phyloP scores from a whole-genome alignment of 257 asterid genomes.

The Thymus quinquecostatus region DNA sequence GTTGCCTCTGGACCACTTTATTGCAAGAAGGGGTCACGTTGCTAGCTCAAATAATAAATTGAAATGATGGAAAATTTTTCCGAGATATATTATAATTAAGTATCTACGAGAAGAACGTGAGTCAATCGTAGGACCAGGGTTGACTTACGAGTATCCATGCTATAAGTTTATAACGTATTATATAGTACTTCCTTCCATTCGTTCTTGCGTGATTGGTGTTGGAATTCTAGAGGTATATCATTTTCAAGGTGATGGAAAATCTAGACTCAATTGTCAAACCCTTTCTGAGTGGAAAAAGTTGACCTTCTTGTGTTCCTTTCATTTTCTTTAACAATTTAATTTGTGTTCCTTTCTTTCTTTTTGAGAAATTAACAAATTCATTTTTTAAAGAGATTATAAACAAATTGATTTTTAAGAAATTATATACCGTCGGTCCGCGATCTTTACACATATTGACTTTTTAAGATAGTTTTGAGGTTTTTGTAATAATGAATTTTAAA shows the following conservation, averaged over 20 bases:
- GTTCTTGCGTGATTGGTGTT: slow-evolving; percentile 45
- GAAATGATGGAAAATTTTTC: background rate
- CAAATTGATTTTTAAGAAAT: too few species aligned
- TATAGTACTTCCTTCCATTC: background rate
- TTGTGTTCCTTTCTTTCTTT: too few species aligned
- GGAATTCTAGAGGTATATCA: background rate
- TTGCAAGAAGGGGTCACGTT: slow-evolving; percentile 67
- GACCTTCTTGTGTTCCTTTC: too few species aligned
- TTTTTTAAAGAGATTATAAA: too few species aligned
- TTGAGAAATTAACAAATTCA: too few species aligned
- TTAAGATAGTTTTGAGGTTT: too few species aligned
- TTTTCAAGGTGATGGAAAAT: background rate
- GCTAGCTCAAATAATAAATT: slow-evolving; percentile 34
- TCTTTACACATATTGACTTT: too few species aligned
- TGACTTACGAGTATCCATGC: slow-evolving; percentile 7
- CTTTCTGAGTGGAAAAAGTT: too few species aligned
- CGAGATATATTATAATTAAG: background rate
- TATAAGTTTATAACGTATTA: too few species aligned
- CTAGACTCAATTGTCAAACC: slow-evolving; percentile 13
- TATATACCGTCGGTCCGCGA: too few species aligned
- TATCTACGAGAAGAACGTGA: background rate
- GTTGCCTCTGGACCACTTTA: slow-evolving; percentile 55
- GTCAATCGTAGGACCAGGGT: slow-evolving; percentile 10
- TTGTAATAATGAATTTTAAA: too few species aligned
- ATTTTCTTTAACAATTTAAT: too few species aligned